These are phyloP conservation scores for Cardiosporidium cionae DNA, from an alignment of 169 alveolate species.

Conservation along the genomic window DNA sequence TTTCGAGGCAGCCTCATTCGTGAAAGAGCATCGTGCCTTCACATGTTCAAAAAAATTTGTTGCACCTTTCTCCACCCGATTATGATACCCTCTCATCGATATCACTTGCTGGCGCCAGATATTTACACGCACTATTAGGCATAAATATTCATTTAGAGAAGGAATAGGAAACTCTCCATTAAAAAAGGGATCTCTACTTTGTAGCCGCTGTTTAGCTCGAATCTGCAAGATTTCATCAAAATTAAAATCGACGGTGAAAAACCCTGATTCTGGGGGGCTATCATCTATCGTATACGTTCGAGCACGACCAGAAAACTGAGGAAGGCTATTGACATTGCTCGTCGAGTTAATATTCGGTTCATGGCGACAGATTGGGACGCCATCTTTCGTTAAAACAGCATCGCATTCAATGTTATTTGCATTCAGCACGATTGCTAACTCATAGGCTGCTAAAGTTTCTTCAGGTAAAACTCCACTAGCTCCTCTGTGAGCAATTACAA, in stretches of 20 bases:
- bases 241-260: not conserved
- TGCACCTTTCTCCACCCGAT: no score
- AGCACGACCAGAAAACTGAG: not conserved
- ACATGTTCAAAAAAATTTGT: no score
- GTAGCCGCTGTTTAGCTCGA: not conserved
- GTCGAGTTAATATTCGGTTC: not conserved
- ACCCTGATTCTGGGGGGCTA: not conserved
- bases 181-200: not conserved
- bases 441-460: not conserved
- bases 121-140: not conserved
- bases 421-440: not conserved
- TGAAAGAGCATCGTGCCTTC: not conserved
- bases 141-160: not conserved
- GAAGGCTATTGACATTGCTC: not conserved
- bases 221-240: not conserved
- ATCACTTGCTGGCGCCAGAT: not conserved
- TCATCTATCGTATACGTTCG: not conserved
- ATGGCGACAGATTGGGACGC: not conserved
- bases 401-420: not conserved
- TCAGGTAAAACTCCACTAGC: not conserved
- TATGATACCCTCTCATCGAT: not conserved
- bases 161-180: not conserved
- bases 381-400: not conserved
- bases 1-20: no score
- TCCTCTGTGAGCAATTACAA: not conserved